phyloP scores from a whole-genome alignment of 2,329 filamentous ascomycete species.

The Cladophialophora yegresii region DNA sequence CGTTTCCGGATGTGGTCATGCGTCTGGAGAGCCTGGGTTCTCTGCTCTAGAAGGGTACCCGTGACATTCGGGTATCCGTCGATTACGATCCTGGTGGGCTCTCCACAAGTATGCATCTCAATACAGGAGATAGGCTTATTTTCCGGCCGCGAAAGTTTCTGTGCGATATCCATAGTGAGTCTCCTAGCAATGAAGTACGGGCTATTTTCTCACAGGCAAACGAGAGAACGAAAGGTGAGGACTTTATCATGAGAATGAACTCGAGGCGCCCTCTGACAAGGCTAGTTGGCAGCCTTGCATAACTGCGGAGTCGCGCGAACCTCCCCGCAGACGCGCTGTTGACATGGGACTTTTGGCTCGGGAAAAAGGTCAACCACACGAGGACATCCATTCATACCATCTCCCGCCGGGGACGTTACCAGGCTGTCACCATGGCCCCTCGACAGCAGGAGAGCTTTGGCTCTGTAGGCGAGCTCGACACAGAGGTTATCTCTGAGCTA shows the following conservation, averaged over 20 bases:
- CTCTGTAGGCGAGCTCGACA: constrained; percentile 27
- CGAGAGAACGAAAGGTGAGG: not conserved
- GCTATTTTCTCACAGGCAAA: not conserved
- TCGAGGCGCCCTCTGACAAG: constrained; percentile 3
- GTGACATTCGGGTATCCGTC: constrained; percentile 45
- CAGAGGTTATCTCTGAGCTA: constrained; percentile 33
- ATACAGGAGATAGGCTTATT: constrained; percentile 32
- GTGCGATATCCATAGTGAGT: constrained; percentile 15
- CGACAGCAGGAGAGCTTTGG: constrained; percentile 32
- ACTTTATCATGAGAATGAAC: not conserved
- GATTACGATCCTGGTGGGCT: constrained; percentile 53
- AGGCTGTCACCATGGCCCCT: constrained; percentile 16
- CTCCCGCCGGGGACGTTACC: not conserved
- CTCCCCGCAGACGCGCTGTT: constrained; percentile 9
- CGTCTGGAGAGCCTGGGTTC: constrained; percentile 43
- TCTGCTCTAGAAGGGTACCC: constrained; percentile 48
- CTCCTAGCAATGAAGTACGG: not conserved
- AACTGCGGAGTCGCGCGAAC: constrained; percentile 5
- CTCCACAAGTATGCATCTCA: constrained; percentile 54
- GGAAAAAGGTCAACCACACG: not conserved
- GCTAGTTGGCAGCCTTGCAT: constrained; percentile 12
- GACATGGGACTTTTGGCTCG: not conserved
- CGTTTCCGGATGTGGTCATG: constrained; percentile 47
- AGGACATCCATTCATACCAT: not conserved
- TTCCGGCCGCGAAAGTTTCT: not conserved